Conservation (phyloP, 176 grass and related monocot genomes). For the Cenchrus fungigraminus region DNA sequence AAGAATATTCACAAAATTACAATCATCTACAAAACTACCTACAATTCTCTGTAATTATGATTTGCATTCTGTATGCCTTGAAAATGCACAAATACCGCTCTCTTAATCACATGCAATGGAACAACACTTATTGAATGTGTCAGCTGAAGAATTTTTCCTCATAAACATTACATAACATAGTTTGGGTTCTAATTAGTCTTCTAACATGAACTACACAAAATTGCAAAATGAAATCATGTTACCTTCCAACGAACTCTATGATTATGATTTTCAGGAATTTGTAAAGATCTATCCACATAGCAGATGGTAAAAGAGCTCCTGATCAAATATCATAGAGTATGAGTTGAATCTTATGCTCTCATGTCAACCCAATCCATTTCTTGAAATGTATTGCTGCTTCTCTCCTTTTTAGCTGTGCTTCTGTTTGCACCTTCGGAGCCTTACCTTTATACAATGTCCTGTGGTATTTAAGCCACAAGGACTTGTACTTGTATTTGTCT, state of each 20-base stretch:
- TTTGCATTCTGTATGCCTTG: neutral
- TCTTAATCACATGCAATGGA: neutral
- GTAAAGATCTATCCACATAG: slow-evolving; percentile 9
- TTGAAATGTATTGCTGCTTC: slow-evolving; percentile 83
- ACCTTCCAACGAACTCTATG: slow-evolving; percentile 17
- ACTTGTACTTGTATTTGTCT: slow-evolving; percentile 95
- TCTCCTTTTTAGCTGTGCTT: slow-evolving; percentile 83
- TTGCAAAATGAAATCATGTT: neutral
- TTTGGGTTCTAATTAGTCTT: slow-evolving; percentile 12
- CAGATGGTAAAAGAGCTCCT: neutral
- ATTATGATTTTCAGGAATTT: neutral
- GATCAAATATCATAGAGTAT: neutral
- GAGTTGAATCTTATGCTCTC: slow-evolving; percentile 23
- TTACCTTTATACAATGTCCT: slow-evolving; percentile 79
- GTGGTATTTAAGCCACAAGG: slow-evolving; percentile 94
- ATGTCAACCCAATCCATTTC: slow-evolving; percentile 87
- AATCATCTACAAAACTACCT: neutral
- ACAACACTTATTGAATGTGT: slow-evolving; percentile 2
- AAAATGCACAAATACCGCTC: neutral
- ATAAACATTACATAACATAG: slow-evolving; percentile 13
- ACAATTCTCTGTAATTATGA: neutral
- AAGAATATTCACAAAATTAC: slow-evolving; percentile 1
- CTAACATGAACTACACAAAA: slow-evolving; percentile 3
- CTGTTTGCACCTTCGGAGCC: slow-evolving; percentile 80
- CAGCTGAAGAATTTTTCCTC: slow-evolving; percentile 2